Percentiles rank a stretch among this genome's conserved stretches.
These are phyloP conservation scores for Triangularia setosa DNA, from an alignment of 2,329 filamentous ascomycete genomes.

Conservation along the genomic window DNA sequence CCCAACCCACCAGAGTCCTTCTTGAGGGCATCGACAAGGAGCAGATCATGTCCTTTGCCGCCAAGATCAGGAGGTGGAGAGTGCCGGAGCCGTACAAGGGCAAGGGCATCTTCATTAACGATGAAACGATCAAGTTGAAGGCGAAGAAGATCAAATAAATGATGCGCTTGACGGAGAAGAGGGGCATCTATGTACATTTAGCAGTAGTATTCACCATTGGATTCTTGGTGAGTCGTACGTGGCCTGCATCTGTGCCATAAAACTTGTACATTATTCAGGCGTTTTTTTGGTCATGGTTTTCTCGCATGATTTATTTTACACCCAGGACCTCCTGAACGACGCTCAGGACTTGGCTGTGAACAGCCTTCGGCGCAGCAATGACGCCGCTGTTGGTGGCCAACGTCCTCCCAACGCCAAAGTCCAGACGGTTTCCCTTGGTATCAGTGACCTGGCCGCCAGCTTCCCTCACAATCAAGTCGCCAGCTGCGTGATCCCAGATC, in stretches of 20 bases:
- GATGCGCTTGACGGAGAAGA: slow-evolving; percentile 2
- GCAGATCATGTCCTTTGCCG: slow-evolving; percentile 85
- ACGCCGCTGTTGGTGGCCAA: slow-evolving; percentile 90
- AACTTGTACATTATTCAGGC: slow-evolving; percentile 26
- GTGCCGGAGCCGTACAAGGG: slow-evolving; percentile 97
- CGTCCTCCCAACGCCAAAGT: slow-evolving; percentile 84
- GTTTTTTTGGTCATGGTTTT: not conserved
- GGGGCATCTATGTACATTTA: slow-evolving; percentile 19
- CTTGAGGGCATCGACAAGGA: slow-evolving; percentile 85
- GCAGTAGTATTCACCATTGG: slow-evolving; percentile 13
- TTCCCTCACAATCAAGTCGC: slow-evolving; percentile 89
- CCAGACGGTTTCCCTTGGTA: slow-evolving; percentile 74
- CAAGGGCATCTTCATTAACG: slow-evolving; percentile 97
- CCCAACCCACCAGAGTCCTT: slow-evolving; percentile 86
- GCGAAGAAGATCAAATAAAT: slow-evolving; percentile 90
- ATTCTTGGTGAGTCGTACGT: not conserved
- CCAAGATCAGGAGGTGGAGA: slow-evolving; percentile 82
- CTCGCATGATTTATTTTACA: slow-evolving; percentile 32
- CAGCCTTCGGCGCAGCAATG: slow-evolving; percentile 74
- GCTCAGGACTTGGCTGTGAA: slow-evolving; percentile 72
- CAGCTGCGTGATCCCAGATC: slow-evolving; percentile 98
- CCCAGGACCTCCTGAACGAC: slow-evolving; percentile 77
- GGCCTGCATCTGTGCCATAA: slow-evolving; percentile 21
- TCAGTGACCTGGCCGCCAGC: slow-evolving; percentile 91
- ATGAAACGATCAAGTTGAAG: slow-evolving; percentile 97